phyloP scores from a whole-genome alignment of 805 yeast species.

The Starmerella vaccinii region DNA sequence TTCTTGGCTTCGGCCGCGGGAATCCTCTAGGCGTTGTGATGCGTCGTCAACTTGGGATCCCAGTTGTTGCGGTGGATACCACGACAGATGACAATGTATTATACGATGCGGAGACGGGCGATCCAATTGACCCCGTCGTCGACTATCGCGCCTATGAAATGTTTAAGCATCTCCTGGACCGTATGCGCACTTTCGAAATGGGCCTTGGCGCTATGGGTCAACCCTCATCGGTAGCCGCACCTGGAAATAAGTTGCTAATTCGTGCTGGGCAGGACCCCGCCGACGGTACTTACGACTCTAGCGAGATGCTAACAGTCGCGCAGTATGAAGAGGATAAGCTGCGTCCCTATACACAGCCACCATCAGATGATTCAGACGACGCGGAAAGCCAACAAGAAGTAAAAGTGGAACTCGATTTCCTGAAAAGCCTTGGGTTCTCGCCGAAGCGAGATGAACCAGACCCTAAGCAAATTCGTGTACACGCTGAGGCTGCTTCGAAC shows the following conservation, averaged over 20 bases:
- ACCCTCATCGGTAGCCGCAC: constrained; percentile 23
- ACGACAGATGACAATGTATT: constrained; percentile 25
- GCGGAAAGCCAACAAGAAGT: constrained; percentile 25
- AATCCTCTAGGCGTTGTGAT: constrained; percentile 35
- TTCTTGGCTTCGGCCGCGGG: constrained; percentile 35
- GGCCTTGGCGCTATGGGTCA: constrained; percentile 22
- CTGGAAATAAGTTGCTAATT: constrained; percentile 34
- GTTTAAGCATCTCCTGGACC: constrained; percentile 32
- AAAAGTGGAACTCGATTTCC: constrained; percentile 26
- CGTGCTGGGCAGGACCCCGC: constrained; percentile 34
- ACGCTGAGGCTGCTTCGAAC: constrained; percentile 29
- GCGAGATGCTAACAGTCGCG: constrained; percentile 31
- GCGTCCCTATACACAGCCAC: constrained; percentile 26
- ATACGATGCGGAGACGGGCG: constrained; percentile 31
- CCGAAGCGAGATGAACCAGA: constrained; percentile 9
- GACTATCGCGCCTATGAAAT: constrained; percentile 31
- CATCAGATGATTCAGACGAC: constrained; percentile 12
- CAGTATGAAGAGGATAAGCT: constrained; percentile 31
- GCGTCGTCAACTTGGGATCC: constrained; percentile 35
- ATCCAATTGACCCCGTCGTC: constrained; percentile 25
- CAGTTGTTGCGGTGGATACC: constrained; percentile 31
- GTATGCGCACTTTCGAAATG: constrained; percentile 31
- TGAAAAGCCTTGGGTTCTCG: constrained; percentile 27
- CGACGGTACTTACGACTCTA: constrained; percentile 25
- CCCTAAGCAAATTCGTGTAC: constrained; percentile 23